phyloP scores from a whole-genome alignment of 352 stramenopile species.

The Pythium graminicola region DNA sequence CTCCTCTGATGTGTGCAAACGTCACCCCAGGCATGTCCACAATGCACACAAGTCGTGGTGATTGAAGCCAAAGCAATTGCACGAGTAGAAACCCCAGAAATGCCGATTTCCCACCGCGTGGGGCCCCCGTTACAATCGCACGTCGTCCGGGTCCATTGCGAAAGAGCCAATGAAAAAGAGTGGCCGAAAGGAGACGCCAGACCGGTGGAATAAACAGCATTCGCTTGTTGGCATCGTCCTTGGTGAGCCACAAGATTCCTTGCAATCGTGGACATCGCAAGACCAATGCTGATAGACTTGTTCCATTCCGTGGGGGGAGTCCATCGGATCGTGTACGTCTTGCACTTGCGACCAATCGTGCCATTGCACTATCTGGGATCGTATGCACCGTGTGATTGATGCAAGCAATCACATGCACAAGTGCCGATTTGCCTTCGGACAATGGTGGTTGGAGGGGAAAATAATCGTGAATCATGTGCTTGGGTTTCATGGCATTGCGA shows the following conservation, averaged over 20 bases:
- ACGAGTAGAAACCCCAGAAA: constrained; percentile 14
- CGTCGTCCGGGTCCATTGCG: background rate
- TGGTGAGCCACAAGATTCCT: constrained; percentile 7
- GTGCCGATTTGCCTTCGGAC: background rate
- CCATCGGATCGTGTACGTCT: background rate
- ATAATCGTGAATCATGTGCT: background rate
- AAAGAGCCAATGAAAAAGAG: constrained; percentile 12
- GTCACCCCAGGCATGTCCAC: constrained; percentile 9
- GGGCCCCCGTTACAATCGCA: background rate
- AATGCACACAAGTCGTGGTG: background rate
- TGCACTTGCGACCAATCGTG: background rate
- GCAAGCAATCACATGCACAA: constrained; percentile 11
- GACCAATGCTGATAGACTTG: background rate
- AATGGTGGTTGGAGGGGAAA: constrained; percentile 8
- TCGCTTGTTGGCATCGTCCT: background rate
- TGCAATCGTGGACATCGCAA: background rate
- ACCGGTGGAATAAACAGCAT: background rate
- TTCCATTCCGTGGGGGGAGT: background rate
- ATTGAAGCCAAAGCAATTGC: background rate
- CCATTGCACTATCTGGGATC: background rate
- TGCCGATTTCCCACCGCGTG: constrained; percentile 10
- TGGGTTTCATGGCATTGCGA: constrained; percentile 5
- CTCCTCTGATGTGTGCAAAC: background rate
- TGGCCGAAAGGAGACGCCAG: background rate
- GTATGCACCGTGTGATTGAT: background rate